These are phyloP conservation scores for Trichoderma koningii DNA, from an alignment of 2,329 filamentous ascomycete genomes.

Conservation along the genomic window DNA sequence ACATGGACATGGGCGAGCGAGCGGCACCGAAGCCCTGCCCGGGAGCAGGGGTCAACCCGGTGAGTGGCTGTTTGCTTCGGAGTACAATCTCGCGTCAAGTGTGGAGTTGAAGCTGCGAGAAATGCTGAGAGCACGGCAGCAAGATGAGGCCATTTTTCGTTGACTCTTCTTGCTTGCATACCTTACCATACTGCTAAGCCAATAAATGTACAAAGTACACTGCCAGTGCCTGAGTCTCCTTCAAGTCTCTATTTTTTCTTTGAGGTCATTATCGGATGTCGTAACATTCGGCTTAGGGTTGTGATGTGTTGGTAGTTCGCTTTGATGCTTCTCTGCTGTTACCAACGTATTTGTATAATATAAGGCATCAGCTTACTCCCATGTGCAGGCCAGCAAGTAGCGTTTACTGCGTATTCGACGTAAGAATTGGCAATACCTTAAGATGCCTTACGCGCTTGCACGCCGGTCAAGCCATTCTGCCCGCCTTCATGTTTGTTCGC, in stretches of 20 bases:
- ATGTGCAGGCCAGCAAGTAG: background rate
- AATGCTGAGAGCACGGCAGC: background rate
- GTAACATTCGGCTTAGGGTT: too few species aligned
- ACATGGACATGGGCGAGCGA: background rate
- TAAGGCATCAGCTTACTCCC: background rate
- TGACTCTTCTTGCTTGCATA: too few species aligned
- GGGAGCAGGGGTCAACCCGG: background rate
- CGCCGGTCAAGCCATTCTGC: background rate
- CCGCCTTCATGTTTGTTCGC: background rate
- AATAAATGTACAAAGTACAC: too few species aligned
- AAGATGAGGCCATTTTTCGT: slow-evolving; percentile 18
- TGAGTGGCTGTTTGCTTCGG: background rate
- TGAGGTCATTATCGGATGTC: too few species aligned
- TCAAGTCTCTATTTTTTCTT: background rate
- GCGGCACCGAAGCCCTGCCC: background rate
- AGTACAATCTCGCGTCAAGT: background rate
- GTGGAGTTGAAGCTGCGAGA: slow-evolving; percentile 19
- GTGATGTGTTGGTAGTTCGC: background rate
- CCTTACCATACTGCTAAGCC: too few species aligned
- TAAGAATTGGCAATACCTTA: background rate
- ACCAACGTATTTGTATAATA: background rate
- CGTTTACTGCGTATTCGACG: background rate
- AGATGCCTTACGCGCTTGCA: background rate
- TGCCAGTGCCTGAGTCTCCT: background rate
- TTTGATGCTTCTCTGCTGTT: background rate